Base-by-base conservation (phyloP, 2,329 filamentous ascomycete genomes). In the Fusarium stilboides region DNA sequence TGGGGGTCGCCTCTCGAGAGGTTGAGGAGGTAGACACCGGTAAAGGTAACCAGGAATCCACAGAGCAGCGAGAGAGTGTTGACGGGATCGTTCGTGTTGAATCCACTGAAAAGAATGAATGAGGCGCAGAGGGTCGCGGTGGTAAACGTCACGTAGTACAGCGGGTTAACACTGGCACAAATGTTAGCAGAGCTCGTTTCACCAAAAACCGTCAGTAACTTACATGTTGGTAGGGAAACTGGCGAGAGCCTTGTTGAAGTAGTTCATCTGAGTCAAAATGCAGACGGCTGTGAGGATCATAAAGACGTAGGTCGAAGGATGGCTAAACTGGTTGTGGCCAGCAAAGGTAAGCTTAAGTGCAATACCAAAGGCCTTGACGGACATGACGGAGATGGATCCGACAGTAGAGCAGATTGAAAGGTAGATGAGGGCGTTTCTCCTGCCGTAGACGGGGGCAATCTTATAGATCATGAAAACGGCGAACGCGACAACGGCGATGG, bases 251-350 rank as follows among this genome's bases (percentile, higher is more conserved):
- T 99, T 99, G 86, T 99, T 99, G 82, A 99, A 97, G 81, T 99
- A 99, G 81, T 99, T 99, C 96, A 99, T 98, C 85, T 99, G 96
- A 10, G 94, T 98, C 72, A 99, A 80, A 77, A 99, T 98, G 84
- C 96, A 99, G 69, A 98, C 93, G 5, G 87, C 86, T 0, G 94
- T 96, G 70, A 98, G 89, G 71, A 99, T 98, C 81, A 95, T 91
- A 79, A 99, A 99, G 68, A 98, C 94, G 75, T 99, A 99, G 62
- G 97, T 99, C 50, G 94, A 97, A 3, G 97, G 93, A 74, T 97
- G 93, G 7, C 89, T 89, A 80, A 99, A 98, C 80, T 99, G 96
- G 81, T 99, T 99, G 81, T 97, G 92, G 55, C 95, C 96, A 47
- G 87, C 90, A 71, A 99, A 89, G 1, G 95, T 98, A 76, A 99